Conservation (phyloP, 1,284 basidiomycete genomes). For the Anthracocystis panici-leucophaei region DNA sequence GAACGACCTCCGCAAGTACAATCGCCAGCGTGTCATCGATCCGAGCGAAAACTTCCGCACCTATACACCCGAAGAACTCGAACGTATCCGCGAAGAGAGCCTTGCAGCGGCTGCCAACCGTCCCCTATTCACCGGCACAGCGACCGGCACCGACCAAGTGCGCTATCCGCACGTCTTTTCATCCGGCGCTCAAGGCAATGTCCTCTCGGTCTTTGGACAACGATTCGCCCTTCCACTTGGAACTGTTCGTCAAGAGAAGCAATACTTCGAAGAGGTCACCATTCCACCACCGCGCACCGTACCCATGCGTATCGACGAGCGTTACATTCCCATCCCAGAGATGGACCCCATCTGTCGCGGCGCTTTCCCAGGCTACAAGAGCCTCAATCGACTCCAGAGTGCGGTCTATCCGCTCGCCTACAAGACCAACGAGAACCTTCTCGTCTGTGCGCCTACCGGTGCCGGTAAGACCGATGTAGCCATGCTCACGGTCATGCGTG, state of each 20-base stretch:
- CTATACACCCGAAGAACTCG: slow-evolving; percentile 75
- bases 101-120: slow-evolving; percentile 78
- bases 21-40: slow-evolving; percentile 13
- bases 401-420: slow-evolving; percentile 95
- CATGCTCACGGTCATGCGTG: slow-evolving; percentile 90
- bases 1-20: slow-evolving; percentile 44
- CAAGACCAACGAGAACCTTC: slow-evolving; percentile 92
- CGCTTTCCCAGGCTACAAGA: slow-evolving; percentile 90
- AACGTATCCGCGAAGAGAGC: slow-evolving; percentile 77
- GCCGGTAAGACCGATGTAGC: slow-evolving; percentile 98
- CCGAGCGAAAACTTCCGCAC: slow-evolving; percentile 48
- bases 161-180: slow-evolving; percentile 90
- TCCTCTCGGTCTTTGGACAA: slow-evolving; percentile 79
- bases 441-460: slow-evolving; percentile 74
- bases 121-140: slow-evolving; percentile 76
- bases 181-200: slow-evolving; percentile 77
- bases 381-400: slow-evolving; percentile 93
- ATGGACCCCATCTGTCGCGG: slow-evolving; percentile 83
- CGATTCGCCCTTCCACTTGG: slow-evolving; percentile 87
- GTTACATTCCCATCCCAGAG: slow-evolving; percentile 79
- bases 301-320: slow-evolving; percentile 81
- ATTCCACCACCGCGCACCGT: slow-evolving; percentile 86
- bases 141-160: slow-evolving; percentile 74
- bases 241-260: slow-evolving; percentile 77
- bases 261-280: slow-evolving; percentile 79